These are phyloP conservation scores for Spinellus fusiger DNA, from an alignment of 192 early-diverging fungal genomes.

Conservation along the genomic window DNA sequence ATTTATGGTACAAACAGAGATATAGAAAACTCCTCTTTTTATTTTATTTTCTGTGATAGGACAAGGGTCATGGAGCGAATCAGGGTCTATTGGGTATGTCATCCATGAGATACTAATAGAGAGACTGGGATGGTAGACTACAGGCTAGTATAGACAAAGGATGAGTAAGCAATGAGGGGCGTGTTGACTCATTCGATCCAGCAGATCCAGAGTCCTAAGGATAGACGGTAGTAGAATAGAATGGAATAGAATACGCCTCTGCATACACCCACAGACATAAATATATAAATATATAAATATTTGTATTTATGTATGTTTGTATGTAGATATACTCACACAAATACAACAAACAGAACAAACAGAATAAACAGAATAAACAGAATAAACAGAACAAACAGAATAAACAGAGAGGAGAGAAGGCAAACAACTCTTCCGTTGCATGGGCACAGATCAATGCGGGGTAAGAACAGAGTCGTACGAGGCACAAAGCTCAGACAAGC, in stretches of 20 bases:
- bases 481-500: not conserved
- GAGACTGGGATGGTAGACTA: not conserved
- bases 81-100: not conserved
- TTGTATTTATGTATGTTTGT: too few relatives aligned
- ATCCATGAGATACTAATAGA: not conserved
- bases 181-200: too few relatives aligned
- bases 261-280: too few relatives aligned
- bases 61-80: not conserved
- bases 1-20: too few relatives aligned
- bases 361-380: too few relatives aligned
- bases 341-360: too few relatives aligned
- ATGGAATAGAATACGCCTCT: too few relatives aligned
- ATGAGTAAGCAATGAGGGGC: not conserved
- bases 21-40: not conserved
- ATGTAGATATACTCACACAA: too few relatives aligned
- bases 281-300: too few relatives aligned
- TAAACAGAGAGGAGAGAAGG: not conserved
- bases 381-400: too few relatives aligned
- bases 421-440: not conserved
- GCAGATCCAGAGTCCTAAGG: too few relatives aligned
- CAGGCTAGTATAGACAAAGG: not conserved
- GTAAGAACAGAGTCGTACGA: not conserved
- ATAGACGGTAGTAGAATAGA: too few relatives aligned
- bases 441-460: conserved; percentile 1
- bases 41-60: not conserved